Percentiles rank a stretch among this genome's conserved stretches.
Conservation (phyloP, 2,329 filamentous ascomycete genomes). For the Sporothrix phasma region DNA sequence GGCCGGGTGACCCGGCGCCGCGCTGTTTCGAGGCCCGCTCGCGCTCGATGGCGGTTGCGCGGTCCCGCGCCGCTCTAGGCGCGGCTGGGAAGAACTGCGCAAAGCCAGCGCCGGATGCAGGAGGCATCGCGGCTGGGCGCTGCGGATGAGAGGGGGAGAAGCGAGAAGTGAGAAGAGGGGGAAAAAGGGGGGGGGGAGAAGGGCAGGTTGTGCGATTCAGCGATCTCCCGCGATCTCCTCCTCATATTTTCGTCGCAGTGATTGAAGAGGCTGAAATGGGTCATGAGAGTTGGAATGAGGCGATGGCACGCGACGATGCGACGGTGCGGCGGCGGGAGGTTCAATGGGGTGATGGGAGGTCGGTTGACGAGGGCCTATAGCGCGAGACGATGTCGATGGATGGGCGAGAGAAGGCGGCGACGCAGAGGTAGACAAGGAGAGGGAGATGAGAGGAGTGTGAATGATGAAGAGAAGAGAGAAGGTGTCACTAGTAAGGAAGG, state of each 20-base stretch:
- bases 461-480: background rate
- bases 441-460: background rate
- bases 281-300: conserved; percentile 26
- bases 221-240: conserved; percentile 44
- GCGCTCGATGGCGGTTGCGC: conserved; percentile 43
- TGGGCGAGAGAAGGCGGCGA: background rate
- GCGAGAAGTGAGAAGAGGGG: background rate
- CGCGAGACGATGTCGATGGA: background rate
- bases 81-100: conserved; percentile 79
- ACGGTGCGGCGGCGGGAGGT: background rate
- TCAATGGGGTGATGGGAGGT: background rate
- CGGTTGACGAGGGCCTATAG: background rate
- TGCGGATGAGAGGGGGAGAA: background rate
- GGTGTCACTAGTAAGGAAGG: conserved; percentile 4
- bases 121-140: conserved; percentile 60
- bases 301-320: conserved; percentile 12
- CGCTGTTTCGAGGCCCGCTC: conserved; percentile 36
- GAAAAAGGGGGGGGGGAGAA: background rate
- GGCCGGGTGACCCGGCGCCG: conserved; percentile 28
- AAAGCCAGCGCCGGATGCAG: conserved; percentile 65
- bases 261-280: conserved; percentile 24
- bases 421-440: background rate
- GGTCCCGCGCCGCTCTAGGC: conserved; percentile 53
- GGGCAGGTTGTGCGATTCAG: conserved; percentile 30
- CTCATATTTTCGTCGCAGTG: conserved; percentile 41